Base-by-base conservation (phyloP, 1,139 yeast species). In the Debaryomyces psychrophilus region DNA sequence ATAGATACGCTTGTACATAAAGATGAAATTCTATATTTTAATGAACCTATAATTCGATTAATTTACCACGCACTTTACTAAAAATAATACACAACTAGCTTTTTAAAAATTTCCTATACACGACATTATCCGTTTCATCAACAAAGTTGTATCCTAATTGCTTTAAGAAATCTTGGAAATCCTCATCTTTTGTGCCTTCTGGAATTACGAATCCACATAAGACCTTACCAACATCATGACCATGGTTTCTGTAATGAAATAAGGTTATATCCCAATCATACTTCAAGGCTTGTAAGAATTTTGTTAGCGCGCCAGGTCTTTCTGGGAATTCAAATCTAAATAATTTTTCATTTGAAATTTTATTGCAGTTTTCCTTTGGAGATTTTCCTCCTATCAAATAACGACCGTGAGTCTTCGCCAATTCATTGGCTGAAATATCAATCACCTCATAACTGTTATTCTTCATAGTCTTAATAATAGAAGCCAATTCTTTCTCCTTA, bases 161-260 rank as follows among this genome's bases (percentile, higher is more conserved):
- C 39, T 79, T 73, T 66, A 93, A 76, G 67, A 90, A 89, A 20
- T 72, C 69, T 54, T 85, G 82, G 62, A 92, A 86, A 9, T 73
- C 79, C 36, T 77, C 80, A 27, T 71, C 82, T 40, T 73, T 70
- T 35, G 93, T 90, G 29, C 77, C 77, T 37, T 81, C 80, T 3
- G 98, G 97, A 25, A 92, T 90, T 37, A 84, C 84, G 50, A 95
- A 79, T 27, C 96, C 99, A 45, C 96, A 93, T 54, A 93, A 75
- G 0, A 93, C 89, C 65, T 90, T 90, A 37, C 96, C 98, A 41
- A 93, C 81, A 64, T 93, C 99, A 46, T 93, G 87, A 27, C 99
- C 99, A 58, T 90, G 95, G 69, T 93, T 92, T 76, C 99, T 83
- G 69, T 93, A 93, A 66, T 93, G 97, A 82, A 93, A 93, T 57